These are phyloP conservation scores for Pugionium cornutum DNA, from an alignment of 345 rosid genomes.

Conservation along the genomic window DNA sequence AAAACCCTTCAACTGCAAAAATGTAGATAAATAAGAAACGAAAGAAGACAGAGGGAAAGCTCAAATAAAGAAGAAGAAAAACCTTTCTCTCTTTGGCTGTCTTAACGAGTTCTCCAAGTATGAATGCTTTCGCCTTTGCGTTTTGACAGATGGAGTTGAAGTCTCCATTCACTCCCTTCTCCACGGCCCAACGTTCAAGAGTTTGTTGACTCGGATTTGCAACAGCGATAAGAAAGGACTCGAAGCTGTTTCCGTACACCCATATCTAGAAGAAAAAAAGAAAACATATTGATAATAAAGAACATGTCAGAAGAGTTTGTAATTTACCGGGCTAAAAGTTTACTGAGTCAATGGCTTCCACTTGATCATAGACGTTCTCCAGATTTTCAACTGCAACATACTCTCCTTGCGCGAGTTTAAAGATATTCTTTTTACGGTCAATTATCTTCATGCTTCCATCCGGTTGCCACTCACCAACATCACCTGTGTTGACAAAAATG, in stretches of 20 bases:
- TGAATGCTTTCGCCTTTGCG: constrained; percentile 57
- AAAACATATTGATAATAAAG: constrained; percentile 11
- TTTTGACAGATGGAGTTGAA: constrained; percentile 62
- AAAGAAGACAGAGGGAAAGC: background rate
- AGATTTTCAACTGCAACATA: constrained; percentile 87
- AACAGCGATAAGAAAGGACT: constrained; percentile 73
- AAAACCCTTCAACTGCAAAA: constrained; percentile 65
- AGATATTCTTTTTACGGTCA: constrained; percentile 84
- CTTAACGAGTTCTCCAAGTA: constrained; percentile 65
- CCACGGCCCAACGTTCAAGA: constrained; percentile 75
- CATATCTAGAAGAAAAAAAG: constrained; percentile 50
- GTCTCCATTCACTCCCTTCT: constrained; percentile 59
- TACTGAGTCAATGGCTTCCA: constrained; percentile 67
- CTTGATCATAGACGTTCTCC: constrained; percentile 69
- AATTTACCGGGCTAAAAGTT: background rate
- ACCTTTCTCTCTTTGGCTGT: constrained; percentile 75
- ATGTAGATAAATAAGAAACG: background rate
- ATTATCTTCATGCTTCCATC: constrained; percentile 87
- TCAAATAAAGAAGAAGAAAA: background rate
- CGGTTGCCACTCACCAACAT: constrained; percentile 89
- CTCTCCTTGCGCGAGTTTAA: constrained; percentile 94
- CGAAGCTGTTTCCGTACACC: constrained; percentile 88
- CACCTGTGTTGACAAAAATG: constrained; percentile 46
- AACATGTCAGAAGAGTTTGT: background rate
- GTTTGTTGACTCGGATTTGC: constrained; percentile 59